Evolutionary conservation across 306 rosid genomes (phyloP), one percentile per base, ranked within the genome.

Genomic region (Hylodesmum podocarpum): DNA sequence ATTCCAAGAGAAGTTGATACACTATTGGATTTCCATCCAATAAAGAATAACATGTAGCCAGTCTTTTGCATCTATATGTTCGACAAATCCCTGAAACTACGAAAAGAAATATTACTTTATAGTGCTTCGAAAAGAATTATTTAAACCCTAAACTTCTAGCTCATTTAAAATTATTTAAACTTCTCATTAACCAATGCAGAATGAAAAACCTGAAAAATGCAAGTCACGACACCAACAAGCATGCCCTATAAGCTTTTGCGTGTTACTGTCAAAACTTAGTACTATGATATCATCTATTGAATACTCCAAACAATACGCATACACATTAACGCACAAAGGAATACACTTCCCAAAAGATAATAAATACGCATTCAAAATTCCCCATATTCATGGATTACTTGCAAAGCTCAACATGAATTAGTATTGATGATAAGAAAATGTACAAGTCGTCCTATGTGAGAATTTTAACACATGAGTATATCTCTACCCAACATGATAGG

Each of bases 1-100:
- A 43, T 78, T 36, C 36, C 58, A 71, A 63, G n/a, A 44, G 21
- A 28, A 64, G 18, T 71, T 77, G 58, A 29, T 13, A 28, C 57
- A 53, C 57, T 15, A 18, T 50, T 37, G 44, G 41, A 25, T 67
- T 16, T 67, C 24, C n/a, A 43, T 62, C 62, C 61, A 66, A 55
- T 37, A 44, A 53, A 62, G 71, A 31, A 25, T 40, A 77, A 54
- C 40, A 43, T 36, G 21, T 14, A 36, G 63, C 21, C 25, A 77
- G 18, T 29, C 6, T 24, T 82, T 63, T 47, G 39, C 69, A 46
- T 41, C 11, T 27, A 27, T 28, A 54, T 18, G 68, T 28, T 55
- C 27, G 37, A 37, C 33, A 81, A 59, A 24, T 37, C 7, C 43
- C 36, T 46, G 25, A 55, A 80, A 66, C 55, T 58, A 8, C 2